These are phyloP conservation scores for Acer negundo DNA, from an alignment of 345 rosid species.

Conservation along the genomic window DNA sequence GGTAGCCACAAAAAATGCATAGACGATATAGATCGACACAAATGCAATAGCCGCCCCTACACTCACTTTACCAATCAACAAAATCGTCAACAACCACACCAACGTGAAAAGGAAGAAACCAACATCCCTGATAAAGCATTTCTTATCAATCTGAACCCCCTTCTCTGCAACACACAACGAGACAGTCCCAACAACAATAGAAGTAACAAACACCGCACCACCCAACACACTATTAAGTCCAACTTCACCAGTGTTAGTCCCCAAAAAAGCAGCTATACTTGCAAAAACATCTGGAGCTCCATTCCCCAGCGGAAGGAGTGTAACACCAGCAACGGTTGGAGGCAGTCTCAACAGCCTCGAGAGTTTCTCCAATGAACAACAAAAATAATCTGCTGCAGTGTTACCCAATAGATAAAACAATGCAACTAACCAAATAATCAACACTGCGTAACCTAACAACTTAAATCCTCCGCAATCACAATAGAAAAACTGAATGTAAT, in stretches of 20 bases:
- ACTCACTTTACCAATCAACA: conserved; percentile 67
- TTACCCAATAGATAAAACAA: conserved; percentile 89
- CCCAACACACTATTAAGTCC: conserved; percentile 93
- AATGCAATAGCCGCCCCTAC: conserved; percentile 65
- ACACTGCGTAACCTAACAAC: conserved; percentile 49
- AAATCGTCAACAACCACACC: conserved; percentile 46
- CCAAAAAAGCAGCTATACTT: conserved; percentile 87
- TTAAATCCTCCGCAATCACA: conserved; percentile 59
- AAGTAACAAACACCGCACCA: conserved; percentile 88
- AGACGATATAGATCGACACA: conserved; percentile 68
- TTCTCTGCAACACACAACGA: conserved; percentile 67
- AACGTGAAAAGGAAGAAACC: conserved; percentile 76
- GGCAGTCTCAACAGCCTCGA: conserved; percentile 72
- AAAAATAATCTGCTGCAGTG: conserved; percentile 92
- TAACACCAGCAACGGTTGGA: conserved; percentile 85
- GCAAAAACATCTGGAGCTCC: conserved; percentile 97
- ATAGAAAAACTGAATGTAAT: conserved; percentile 75
- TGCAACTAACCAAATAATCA: conserved; percentile 73
- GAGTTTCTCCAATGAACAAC: conserved; percentile 83
- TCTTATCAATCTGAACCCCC: conserved; percentile 68
- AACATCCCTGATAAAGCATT: conserved; percentile 79
- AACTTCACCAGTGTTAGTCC: conserved; percentile 70
- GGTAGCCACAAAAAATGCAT: conserved; percentile 74
- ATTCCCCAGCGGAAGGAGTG: conserved; percentile 91
- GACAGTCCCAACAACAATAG: conserved; percentile 81